Evolutionary conservation across 108 stramenopile species (phyloP).

Genomic region (Skeletonema tropicum): DNA sequence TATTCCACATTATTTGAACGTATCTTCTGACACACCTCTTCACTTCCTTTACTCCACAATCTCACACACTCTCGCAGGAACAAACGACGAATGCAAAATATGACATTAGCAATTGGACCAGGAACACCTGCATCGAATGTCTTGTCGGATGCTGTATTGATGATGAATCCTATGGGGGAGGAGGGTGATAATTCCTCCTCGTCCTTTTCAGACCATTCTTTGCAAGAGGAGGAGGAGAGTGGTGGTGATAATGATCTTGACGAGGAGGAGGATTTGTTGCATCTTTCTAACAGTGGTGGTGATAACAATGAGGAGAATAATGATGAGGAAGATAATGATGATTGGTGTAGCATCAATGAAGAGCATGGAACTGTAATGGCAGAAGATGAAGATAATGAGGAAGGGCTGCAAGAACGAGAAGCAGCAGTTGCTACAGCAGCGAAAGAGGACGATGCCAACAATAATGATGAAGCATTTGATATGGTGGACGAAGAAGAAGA

Average conservation of each 20-base stretch:
- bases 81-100: constrained; percentile 69
- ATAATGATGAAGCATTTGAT: constrained; percentile 14
- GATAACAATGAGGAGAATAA: constrained; percentile 1
- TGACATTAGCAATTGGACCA: constrained; percentile 78
- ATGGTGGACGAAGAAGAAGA: constrained; percentile 14
- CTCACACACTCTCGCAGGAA: constrained; percentile 62
- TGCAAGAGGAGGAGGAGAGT: constrained; percentile 27
- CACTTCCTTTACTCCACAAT: not conserved
- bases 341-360: constrained; percentile 22
- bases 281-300: not conserved
- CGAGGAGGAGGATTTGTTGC: constrained; percentile 44
- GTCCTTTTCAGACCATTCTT: constrained; percentile 5
- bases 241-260: constrained; percentile 22
- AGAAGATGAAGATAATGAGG: constrained; percentile 24
- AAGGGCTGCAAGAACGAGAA: not conserved
- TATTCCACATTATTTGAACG: not conserved
- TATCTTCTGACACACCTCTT: not conserved
- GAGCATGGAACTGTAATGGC: constrained; percentile 15
- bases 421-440: constrained; percentile 4
- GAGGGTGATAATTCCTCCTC: not conserved
- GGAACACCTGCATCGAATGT: constrained; percentile 67
- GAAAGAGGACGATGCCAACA: constrained; percentile 4
- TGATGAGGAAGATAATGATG: constrained; percentile 35
- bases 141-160: constrained; percentile 6
- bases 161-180: not conserved